Percentiles rank a stretch among this genome's conserved stretches.
Conservation (phyloP, 2,329 filamentous ascomycete species). For the Aspergillus cejpii region DNA sequence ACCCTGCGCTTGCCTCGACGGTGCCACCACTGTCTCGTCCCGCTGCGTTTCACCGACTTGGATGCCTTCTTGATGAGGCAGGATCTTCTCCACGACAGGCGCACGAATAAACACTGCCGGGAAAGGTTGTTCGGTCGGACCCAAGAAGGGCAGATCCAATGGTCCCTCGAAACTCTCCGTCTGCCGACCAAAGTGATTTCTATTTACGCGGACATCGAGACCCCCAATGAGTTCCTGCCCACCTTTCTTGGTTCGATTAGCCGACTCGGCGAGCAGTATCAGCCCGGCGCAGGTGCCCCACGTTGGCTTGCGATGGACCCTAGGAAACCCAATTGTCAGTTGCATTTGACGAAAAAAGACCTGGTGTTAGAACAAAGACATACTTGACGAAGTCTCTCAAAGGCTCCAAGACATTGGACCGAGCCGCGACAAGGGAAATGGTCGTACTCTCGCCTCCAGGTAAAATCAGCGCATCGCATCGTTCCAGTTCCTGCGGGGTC, state of each 20-base stretch:
- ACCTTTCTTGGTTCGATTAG: conserved; percentile 80
- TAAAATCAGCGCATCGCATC: conserved; percentile 77
- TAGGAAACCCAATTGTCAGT: conserved; percentile 32
- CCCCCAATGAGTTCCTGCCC: conserved; percentile 92
- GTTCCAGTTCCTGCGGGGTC: conserved; percentile 61
- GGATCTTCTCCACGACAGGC: conserved; percentile 79
- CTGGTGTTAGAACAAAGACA: conserved; percentile 24
- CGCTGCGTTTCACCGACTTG: conserved; percentile 45
- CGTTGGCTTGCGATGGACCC: conserved; percentile 67
- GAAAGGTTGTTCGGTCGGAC: conserved; percentile 48
- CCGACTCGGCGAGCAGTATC: conserved; percentile 81
- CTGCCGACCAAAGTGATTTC: conserved; percentile 93
- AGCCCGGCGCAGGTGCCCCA: conserved; percentile 97
- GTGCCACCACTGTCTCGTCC: conserved; percentile 52
- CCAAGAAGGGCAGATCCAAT: conserved; percentile 65
- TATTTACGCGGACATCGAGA: conserved; percentile 79
- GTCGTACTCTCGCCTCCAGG: conserved; percentile 94
- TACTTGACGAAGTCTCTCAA: conserved; percentile 87
- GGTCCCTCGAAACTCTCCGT: conserved; percentile 81
- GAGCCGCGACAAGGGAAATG: conserved; percentile 78
- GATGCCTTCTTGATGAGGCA: conserved; percentile 49
- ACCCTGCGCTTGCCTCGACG: conserved; percentile 46
- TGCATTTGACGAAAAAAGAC: conserved; percentile 12
- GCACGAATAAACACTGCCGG: conserved; percentile 88
- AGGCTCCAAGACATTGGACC: conserved; percentile 75